These are phyloP conservation scores for Termitomyces sp. DNA, from an alignment of 768 basidiomycete species.

Conservation along the genomic window DNA sequence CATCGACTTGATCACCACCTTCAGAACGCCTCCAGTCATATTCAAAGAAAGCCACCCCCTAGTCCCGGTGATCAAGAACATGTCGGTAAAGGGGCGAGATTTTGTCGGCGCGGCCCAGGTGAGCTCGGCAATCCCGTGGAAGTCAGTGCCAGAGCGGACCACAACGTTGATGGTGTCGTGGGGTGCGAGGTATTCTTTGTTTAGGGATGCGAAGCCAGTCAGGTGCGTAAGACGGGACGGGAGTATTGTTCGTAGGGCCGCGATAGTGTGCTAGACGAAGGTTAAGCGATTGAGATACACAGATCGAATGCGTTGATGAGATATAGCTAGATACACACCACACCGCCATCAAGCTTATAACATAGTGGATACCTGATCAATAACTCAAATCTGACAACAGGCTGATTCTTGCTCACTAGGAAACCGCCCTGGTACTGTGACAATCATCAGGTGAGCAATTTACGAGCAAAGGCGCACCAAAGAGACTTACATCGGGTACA, in stretches of 20 bases:
- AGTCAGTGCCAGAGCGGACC: conserved; percentile 41
- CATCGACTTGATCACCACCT: conserved; percentile 34
- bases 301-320: background rate
- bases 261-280: conserved; percentile 53
- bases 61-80: conserved; percentile 54
- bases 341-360: conserved; percentile 77
- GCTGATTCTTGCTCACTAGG: conserved; percentile 43
- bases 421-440: conserved; percentile 76
- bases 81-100: conserved; percentile 30
- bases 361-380: background rate
- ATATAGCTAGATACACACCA: conserved; percentile 35
- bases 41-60: conserved; percentile 54
- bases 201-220: conserved; percentile 61
- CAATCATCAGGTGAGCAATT: background rate
- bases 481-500: conserved; percentile 55
- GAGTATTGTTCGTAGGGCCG: conserved; percentile 57
- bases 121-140: conserved; percentile 58
- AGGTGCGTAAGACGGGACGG: conserved; percentile 48
- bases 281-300: conserved; percentile 1
- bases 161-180: conserved; percentile 72
- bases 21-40: conserved; percentile 25
- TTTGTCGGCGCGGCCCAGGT: conserved; percentile 55
- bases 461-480: conserved; percentile 20
- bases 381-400: conserved; percentile 1
- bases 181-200: conserved; percentile 67